Evolutionary conservation across 2,329 filamentous ascomycete species (phyloP), one percentile per base, ranked within the genome.

Genomic region (Reticulascus tulasneorum): DNA sequence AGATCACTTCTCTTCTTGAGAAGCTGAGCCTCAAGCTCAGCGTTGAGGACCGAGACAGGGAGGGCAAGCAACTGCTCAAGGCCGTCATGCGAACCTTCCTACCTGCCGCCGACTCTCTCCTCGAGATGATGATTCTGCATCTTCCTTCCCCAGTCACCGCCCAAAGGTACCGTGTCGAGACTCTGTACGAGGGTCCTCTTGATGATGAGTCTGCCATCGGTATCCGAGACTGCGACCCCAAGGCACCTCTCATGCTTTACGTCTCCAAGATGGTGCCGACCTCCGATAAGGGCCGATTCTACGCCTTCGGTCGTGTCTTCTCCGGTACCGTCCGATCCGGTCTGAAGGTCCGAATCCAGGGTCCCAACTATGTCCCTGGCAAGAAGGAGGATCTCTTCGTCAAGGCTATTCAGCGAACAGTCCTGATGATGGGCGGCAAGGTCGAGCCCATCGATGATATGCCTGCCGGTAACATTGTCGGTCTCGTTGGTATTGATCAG

Each of bases 221-320:
- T 80, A 96, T 98, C 80, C 90, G 90, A 59, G 89, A 97, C 79
- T 97, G 93, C 69, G 88, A 98, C 69, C 79, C 91, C 71, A 94
- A 95, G 78, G 93, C 80, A 67, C 87, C 91, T 60, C 93, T 98
- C 71, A 98, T 98, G 93, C 79, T 97, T 55, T 98, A 98, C 86
- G 90, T 98, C 69, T 98, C 93, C 70, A 98, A 98, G 88, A 98
- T 98, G 93, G 93, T 98, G 63, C 93, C 93, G 60, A 98, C 93
- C 56, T 94, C 89, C 59, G 93, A 98, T 66, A 97, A 96, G 85
- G 93, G 93, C 72, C 91, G 93, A 75, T 98, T 98, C 88, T 98
- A 96, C 77, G 93, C 93, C 68, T 98, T 98, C 76, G 93, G 93
- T 75, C 93, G 93, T 94, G 93, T 98, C 74, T 98, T 97, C 81